Base-by-base conservation (phyloP, 2,329 filamentous ascomycete genomes). In the Pyrenochaeta sp. region DNA sequence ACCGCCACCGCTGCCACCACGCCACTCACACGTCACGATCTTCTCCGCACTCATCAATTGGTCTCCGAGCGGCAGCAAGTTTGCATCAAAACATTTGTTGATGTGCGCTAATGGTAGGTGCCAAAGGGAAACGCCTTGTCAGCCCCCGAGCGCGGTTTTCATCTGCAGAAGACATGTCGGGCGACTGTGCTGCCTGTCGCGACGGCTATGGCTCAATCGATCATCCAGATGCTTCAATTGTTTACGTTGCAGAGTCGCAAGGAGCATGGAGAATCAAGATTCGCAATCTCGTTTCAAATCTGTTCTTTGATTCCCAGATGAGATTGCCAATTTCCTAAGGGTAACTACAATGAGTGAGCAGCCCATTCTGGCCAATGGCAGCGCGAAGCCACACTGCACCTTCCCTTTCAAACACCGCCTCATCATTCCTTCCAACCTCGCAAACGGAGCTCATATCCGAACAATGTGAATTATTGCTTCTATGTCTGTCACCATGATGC, bases 301-400 rank as follows among this genome's bases (percentile, higher is more conserved):
- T 59, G 59, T 56, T 61, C 28, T 56, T 53, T 45, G 49, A 42
- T 49, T 46, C 34, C 45, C 27, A 49, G 43, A 50, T 47, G 56
- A 62, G 51, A 62, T 62, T 62, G 56, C 42, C 56, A 59, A 62
- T 62, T 47, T 59, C 59, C 59, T 9, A 56, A 56, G 37, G 32
- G 50, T 40, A 50, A 46, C 43, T 37, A 52, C 56, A 50, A 44
- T 32, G 48, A 40, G 37, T 15, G 24, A 42, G 3, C 36, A 42
- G 15, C 46, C 13, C 2, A 49, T 34, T 52, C 19, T 44, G 45
- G 44, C 56, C 59, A 62, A 62, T 59, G 24, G 45, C 52, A 49
- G 19, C 39, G 15, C 43, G 53, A 22, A 50, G 56, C 52, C 53
- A 56, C 50, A 27, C 45, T 58, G 51, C 54, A 54, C 60, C 57